Evolutionary conservation across 2,329 filamentous ascomycete species (phyloP).

Genomic region (Colletotrichum echinochloae): DNA sequence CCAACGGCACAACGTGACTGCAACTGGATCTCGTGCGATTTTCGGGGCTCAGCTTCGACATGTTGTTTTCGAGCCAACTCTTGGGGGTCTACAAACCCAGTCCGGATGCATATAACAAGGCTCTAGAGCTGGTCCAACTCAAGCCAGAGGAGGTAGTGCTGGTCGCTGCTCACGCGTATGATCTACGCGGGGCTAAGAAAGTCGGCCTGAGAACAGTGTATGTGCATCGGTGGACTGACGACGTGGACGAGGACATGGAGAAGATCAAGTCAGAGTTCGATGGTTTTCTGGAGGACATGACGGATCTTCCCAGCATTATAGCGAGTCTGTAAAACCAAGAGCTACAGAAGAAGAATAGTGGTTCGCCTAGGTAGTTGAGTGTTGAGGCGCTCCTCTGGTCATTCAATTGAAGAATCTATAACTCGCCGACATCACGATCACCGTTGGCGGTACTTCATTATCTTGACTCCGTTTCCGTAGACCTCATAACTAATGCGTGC

Average conservation of each 20-base stretch:
- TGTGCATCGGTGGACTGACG: slow-evolving; percentile 65
- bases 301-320: slow-evolving; percentile 34
- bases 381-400: background rate
- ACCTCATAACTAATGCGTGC: background rate
- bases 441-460: background rate
- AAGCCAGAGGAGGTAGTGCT: slow-evolving; percentile 61
- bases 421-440: background rate
- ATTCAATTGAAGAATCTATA: background rate
- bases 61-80: slow-evolving; percentile 65
- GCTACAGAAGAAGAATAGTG: background rate
- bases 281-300: slow-evolving; percentile 45
- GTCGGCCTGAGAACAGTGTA: slow-evolving; percentile 65
- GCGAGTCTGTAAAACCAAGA: slow-evolving; percentile 4
- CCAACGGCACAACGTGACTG: slow-evolving; percentile 66
- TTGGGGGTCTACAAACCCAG: slow-evolving; percentile 63
- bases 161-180: slow-evolving; percentile 68
- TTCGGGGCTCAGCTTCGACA: slow-evolving; percentile 61
- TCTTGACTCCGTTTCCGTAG: background rate
- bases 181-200: slow-evolving; percentile 60
- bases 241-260: slow-evolving; percentile 60
- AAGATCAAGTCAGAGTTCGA: slow-evolving; percentile 56
- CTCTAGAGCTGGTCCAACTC: slow-evolving; percentile 57
- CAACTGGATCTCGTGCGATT: slow-evolving; percentile 64
- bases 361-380: background rate
- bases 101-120: slow-evolving; percentile 59